These are phyloP conservation scores for Asterochloris sp. DNA, from an alignment of 139 green algal genomes.

Conservation along the genomic window DNA sequence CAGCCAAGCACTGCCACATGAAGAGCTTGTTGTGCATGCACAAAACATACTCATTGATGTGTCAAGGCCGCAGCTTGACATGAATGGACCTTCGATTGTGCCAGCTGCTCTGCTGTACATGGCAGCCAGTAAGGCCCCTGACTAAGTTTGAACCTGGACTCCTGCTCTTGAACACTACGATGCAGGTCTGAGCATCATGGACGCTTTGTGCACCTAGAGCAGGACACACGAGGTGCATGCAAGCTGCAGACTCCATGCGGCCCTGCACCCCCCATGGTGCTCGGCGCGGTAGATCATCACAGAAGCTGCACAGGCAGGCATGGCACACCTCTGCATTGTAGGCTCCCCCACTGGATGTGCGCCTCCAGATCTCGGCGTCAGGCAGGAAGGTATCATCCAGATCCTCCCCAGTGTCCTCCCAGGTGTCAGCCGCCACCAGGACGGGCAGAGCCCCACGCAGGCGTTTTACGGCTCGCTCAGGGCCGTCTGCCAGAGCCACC, in stretches of 20 bases:
- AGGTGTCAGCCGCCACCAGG: constrained; percentile 56
- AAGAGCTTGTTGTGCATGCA: not conserved
- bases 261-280: not conserved
- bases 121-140: no score
- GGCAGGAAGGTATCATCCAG: constrained; percentile 82
- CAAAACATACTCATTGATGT: not conserved
- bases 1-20: not conserved
- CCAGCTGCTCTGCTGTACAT: no score
- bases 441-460: constrained; percentile 66
- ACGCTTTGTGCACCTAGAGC: not conserved
- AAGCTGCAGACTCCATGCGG: not conserved
- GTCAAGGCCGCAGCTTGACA: no score
- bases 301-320: not conserved
- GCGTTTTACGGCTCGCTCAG: constrained; percentile 44
- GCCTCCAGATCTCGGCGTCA: constrained; percentile 76
- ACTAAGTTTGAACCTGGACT: no score
- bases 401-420: constrained; percentile 75
- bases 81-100: no score
- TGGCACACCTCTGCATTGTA: not conserved
- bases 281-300: not conserved
- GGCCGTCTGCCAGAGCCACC: not conserved
- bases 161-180: not conserved
- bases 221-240: not conserved
- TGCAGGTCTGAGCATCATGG: not conserved
- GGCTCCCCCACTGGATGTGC: not conserved